Evolutionary conservation across 768 basidiomycete species (phyloP).

Genomic region (Hericium coralloides): DNA sequence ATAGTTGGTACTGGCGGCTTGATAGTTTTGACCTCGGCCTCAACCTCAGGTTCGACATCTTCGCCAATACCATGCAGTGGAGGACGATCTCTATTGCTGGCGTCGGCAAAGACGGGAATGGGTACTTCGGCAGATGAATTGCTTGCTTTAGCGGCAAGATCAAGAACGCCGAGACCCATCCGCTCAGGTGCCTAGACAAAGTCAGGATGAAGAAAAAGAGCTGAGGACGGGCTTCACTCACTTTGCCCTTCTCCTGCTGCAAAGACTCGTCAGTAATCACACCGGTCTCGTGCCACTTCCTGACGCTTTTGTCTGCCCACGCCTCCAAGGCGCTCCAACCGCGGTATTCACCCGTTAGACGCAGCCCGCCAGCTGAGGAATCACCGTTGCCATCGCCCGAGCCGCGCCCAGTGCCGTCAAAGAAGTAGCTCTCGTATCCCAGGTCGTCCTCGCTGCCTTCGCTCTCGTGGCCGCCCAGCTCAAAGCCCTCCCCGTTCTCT

Average conservation of each 20-base stretch:
- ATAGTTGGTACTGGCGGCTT: conserved; percentile 39
- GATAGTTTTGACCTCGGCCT: conserved; percentile 4
- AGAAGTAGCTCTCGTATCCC: conserved; percentile 84
- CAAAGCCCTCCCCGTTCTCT: conserved; percentile 84
- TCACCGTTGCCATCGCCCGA: conserved; percentile 76
- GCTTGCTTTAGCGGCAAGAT: conserved; percentile 16
- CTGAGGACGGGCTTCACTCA: conserved; percentile 19
- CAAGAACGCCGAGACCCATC: conserved; percentile 34
- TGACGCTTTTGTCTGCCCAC: conserved; percentile 83
- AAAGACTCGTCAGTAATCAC: conserved; percentile 38
- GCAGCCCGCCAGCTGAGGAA: conserved; percentile 55
- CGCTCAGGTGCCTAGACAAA: conserved; percentile 32
- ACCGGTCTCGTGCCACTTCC: conserved; percentile 80
- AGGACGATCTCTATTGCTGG: conserved; percentile 8
- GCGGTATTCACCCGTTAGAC: conserved; percentile 76
- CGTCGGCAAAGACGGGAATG: conserved; percentile 49
- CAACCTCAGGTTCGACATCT: background rate
- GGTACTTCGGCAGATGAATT: conserved; percentile 41
- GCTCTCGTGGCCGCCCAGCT: conserved; percentile 52
- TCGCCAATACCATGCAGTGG: conserved; percentile 6
- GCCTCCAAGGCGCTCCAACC: conserved; percentile 93
- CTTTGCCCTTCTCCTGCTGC: conserved; percentile 41
- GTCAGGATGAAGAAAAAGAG: background rate
- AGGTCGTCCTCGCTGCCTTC: conserved; percentile 77
- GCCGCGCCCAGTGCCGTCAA: conserved; percentile 68